Base-by-base conservation (phyloP, 768 basidiomycete genomes). In the Suillus placidus region DNA sequence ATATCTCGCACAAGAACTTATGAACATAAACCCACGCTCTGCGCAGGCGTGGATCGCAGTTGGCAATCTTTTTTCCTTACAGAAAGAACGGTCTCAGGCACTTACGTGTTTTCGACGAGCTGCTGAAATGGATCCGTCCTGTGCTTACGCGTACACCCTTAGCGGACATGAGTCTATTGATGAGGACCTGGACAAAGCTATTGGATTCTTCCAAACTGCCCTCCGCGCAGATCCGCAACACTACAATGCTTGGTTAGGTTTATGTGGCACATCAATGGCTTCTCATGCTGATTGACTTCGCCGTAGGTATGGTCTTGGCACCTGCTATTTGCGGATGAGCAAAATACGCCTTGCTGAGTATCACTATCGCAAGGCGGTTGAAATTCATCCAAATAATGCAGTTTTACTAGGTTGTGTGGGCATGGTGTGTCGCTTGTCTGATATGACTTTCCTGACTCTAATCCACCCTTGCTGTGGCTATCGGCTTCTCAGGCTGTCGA, bases 151-250 rank as follows among this genome's bases (percentile, higher is more conserved):
- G 69, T 97, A 93, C 81, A 97, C 95, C 30, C 82, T 99, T 66
- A 95, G 94, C 73, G 97, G 97, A 60, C 96, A 99, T 78, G 97
- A 99, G 83, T 93, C 91, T 37, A 88, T 98, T 71, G 93, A 98
- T 79, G 97, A 99, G 72, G 95, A 99, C 81, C 82, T 94, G 69
- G 93, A 97, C 72, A 89, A 91, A 78, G 95, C 96, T 43, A 88
- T 96, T 69, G 87, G 85, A 67, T 96, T 93, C 82, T 99, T 96
- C 76, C 89, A 97, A 77, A 89, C 87, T 64, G 97, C 97, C 45
- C 84, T 99, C 77, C 88, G 93, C 79, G 90, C 92, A 65, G 95
- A 99, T 82, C 81, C 87, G 72, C 88, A 94, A 79, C 95, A 97
- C 79, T 99, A 99, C 79, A 97, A 97, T 80, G 97, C 97, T 62